A percentile compares a stretch with the other conserved stretches of the same genome.
phyloP scores from a whole-genome alignment of 1,139 yeast species.

The Blastobotrys persicus region DNA sequence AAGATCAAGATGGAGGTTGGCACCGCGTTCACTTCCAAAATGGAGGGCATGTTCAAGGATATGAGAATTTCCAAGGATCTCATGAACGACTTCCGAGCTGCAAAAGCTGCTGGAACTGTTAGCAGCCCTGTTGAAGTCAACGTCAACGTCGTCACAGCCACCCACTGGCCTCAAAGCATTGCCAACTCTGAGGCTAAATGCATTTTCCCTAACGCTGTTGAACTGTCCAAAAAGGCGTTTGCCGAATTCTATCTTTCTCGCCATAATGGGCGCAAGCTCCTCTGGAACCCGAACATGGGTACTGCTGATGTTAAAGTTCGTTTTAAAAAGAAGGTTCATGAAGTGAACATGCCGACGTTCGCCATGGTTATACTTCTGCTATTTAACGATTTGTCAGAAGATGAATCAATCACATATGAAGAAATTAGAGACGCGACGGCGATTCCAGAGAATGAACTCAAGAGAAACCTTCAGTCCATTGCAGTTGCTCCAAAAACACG shows the following conservation, averaged over 20 bases:
- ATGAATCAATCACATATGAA: constrained; percentile 52
- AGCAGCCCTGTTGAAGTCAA: constrained; percentile 41
- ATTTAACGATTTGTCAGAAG: constrained; percentile 57
- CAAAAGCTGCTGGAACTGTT: constrained; percentile 17
- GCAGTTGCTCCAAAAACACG: constrained; percentile 83
- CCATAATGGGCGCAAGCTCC: constrained; percentile 70
- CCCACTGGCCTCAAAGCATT: constrained; percentile 60
- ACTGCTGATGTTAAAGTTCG: constrained; percentile 61
- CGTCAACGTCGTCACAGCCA: constrained; percentile 55
- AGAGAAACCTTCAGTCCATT: constrained; percentile 77
- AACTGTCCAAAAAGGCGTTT: constrained; percentile 43
- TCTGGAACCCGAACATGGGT: constrained; percentile 81
- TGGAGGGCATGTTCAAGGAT: constrained; percentile 87
- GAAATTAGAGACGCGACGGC: constrained; percentile 66
- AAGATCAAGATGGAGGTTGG: constrained; percentile 79
- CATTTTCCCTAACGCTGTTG: constrained; percentile 51
- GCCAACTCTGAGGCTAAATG: constrained; percentile 53
- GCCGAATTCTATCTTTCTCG: constrained; percentile 54
- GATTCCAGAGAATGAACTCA: constrained; percentile 70
- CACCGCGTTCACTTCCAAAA: constrained; percentile 69
- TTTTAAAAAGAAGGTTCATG: constrained; percentile 64
- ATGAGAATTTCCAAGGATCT: constrained; percentile 65
- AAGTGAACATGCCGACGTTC: constrained; percentile 74
- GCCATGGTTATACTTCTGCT: constrained; percentile 75
- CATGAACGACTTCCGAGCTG: constrained; percentile 44